Percentiles rank a stretch among this genome's conserved stretches.
Conservation (phyloP, 768 basidiomycete genomes). For the Boletus sp. region DNA sequence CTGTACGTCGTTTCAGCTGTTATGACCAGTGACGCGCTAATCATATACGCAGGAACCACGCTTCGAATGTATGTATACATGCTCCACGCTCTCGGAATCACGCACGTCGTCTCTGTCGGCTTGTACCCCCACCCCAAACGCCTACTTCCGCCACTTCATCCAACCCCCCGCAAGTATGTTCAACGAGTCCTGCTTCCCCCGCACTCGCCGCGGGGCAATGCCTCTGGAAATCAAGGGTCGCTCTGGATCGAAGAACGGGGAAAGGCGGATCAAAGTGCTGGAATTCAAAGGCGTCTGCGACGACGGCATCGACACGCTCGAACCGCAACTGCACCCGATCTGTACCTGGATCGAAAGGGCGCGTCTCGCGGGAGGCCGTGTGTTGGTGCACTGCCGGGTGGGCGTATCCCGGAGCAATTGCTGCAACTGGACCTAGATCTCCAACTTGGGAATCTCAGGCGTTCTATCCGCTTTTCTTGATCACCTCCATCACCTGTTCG, state of each 20-base stretch:
- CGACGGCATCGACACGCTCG: constrained; percentile 93
- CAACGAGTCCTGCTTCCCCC: constrained; percentile 11
- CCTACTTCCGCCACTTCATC: neutral
- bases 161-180: neutral
- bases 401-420: constrained; percentile 93
- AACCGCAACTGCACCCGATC: constrained; percentile 83
- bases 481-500: too few relatives aligned
- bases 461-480: too few relatives aligned
- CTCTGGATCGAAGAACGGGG: constrained; percentile 86
- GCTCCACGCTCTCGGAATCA: constrained; percentile 94
- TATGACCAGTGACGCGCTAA: neutral
- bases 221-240: constrained; percentile 59
- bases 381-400: too few relatives aligned
- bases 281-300: constrained; percentile 93
- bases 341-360: constrained; percentile 94
- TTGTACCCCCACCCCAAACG: constrained; percentile 70
- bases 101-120: constrained; percentile 93
- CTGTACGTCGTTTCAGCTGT: constrained; percentile 57
- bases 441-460: too few relatives aligned
- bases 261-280: constrained; percentile 85
- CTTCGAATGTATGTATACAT: constrained; percentile 92
- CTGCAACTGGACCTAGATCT: too few relatives aligned
- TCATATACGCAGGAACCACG: constrained; percentile 70
- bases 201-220: constrained; percentile 45
- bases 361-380: too few relatives aligned